Base-by-base conservation (phyloP, 1,284 basidiomycete species). In the Wolfiporia cocos region DNA sequence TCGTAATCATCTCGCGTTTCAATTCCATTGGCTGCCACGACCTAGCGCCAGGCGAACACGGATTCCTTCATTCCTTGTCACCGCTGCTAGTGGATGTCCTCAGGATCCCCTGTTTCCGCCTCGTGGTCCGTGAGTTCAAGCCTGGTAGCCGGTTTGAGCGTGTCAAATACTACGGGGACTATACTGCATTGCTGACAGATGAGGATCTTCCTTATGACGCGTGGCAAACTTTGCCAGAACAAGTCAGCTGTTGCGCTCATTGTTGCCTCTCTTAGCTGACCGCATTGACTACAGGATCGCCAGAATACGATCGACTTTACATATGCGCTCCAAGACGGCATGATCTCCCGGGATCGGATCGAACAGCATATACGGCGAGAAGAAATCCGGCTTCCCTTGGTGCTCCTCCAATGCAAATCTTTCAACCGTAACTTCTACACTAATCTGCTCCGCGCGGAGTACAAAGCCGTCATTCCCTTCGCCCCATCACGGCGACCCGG, bases 141-240 rank as follows among this genome's bases (percentile, higher is more conserved):
- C 19, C 1, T 4, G 34, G n/a, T 7, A 26, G 20, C 7, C 6
- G 0, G 7, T 28, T 15, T 15, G 39, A 37, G 14, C 10, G 6
- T 3, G 34, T 23, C 2, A 15, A 17, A 22, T 45, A 45, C 19
- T n/a, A 29, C 11, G 44, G 44, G 14, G 18, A 28, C 6, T 45
- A 45, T 20, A 15, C 1, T 1, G 20, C 22, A 15, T 14, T 21
- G 9, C 6, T 26, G 12, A 14, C 37, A 14, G 4, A 39, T 10
- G 19, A 5, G 9, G 3, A n/a, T 4, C 21, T 43, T 15, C 9
- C 9, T 26, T 23, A 17, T 12, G 41, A 37, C 10, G 21, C 21
- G 19, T 33, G 26, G 26, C 26, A 28, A 28, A n/a, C n/a, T n/a
- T n/a, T n/a, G n/a, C n/a, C n/a, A n/a, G n/a, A n/a, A n/a, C n/a